Base-by-base conservation (phyloP, 495 filamentous ascomycete species). In the Penicillium egyptiacum region DNA sequence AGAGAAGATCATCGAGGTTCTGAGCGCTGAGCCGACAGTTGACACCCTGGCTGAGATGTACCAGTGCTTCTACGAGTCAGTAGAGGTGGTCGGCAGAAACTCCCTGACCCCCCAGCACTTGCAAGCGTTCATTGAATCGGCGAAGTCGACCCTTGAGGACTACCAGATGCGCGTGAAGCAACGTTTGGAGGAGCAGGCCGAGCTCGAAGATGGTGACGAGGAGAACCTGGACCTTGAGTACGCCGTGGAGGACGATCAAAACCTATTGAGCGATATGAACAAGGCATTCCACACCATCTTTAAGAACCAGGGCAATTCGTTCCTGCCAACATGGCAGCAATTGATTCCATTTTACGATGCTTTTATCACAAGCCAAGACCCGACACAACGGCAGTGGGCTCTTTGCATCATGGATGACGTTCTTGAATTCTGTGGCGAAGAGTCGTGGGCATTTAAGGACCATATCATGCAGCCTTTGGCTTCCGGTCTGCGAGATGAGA, bases 251-350 rank as follows among this genome's bases (percentile, higher is more conserved):
- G 95, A 99, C 62, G 95, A 99, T 68, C 94, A 98, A 70, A 92
- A 90, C 25, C 78, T 99, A 20, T 84, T 99, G 46, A 96, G 92
- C 9, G 95, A 99, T 67, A 99, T 99, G 95, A 99, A 98, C 86
- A 99, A 99, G 78, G 91, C 95, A 0, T 99, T 96, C 83, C 95
- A 99, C 72, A 94, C 90, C 43, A 91, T 99, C 63, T 98, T 98
- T 79, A 97, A 97, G 80, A 90, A 96, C 79, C 90, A 95, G 65
- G 88, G 90, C 54, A 79, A 83, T 17, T 69, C 79, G 26, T 99
- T 98, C 83, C 82, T 99, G 50, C 88, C 84, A 9, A 73, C 88
- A 42, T 98, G 93, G 93, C 86, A 94, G 65, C 84, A 85, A 23
- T 81, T 99, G 19, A 81, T 93, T 59, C 76, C 74, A 12, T 95